phyloP scores from a whole-genome alignment of 768 basidiomycete species.

The Panellus pusillus region DNA sequence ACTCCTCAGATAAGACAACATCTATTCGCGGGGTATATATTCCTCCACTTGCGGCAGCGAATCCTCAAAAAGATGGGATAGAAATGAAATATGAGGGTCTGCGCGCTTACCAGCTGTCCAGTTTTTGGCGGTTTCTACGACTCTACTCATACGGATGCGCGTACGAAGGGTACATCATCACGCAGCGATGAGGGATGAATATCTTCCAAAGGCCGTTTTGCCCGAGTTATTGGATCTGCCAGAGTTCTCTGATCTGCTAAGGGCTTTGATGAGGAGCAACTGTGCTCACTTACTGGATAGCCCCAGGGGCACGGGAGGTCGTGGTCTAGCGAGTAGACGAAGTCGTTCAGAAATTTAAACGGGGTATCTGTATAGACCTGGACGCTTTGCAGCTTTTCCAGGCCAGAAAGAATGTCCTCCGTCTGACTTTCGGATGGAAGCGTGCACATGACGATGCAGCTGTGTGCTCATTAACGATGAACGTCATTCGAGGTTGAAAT shows the following conservation, averaged over 20 bases:
- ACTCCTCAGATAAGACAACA: slow-evolving; percentile 56
- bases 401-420: slow-evolving; percentile 41
- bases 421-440: slow-evolving; percentile 60
- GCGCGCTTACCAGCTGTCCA: slow-evolving; percentile 59
- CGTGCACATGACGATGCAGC: slow-evolving; percentile 81
- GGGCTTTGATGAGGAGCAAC: background rate
- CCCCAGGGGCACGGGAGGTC: slow-evolving; percentile 65
- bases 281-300: slow-evolving; percentile 49
- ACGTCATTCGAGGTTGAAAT: background rate
- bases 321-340: slow-evolving; percentile 55
- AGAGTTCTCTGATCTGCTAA: background rate
- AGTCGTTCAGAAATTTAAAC: slow-evolving; percentile 59
- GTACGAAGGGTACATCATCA: slow-evolving; percentile 50
- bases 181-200: slow-evolving; percentile 45
- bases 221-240: slow-evolving; percentile 43
- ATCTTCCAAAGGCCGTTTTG: slow-evolving; percentile 50
- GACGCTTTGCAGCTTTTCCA: slow-evolving; percentile 56
- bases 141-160: slow-evolving; percentile 52
- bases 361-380: slow-evolving; percentile 41
- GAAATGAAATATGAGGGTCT: background rate
- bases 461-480: slow-evolving; percentile 26
- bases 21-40: slow-evolving; percentile 48
- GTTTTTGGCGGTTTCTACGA: slow-evolving; percentile 67
- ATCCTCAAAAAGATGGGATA: slow-evolving; percentile 43
- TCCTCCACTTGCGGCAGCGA: slow-evolving; percentile 50